Conservation (phyloP, 257 asterid genomes). For the Paraleonurus japonicus region DNA sequence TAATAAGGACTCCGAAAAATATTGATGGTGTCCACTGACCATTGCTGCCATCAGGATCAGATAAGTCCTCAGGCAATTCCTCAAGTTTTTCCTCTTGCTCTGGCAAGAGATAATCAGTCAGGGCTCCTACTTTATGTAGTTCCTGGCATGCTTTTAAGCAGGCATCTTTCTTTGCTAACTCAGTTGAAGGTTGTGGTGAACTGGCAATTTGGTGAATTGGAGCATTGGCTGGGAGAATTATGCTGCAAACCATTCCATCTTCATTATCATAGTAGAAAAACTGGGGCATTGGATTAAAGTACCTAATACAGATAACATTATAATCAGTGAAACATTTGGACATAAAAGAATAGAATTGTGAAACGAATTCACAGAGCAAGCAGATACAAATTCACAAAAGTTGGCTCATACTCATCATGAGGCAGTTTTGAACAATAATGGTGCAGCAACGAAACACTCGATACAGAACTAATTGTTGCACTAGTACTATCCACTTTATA, state of each 20-base stretch:
- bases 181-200: slow-evolving; percentile 63
- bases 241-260: slow-evolving; percentile 73
- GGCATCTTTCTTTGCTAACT: slow-evolving; percentile 83
- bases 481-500: slow-evolving; percentile 78
- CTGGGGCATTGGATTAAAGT: slow-evolving; percentile 71
- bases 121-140: slow-evolving; percentile 84
- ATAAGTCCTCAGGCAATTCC: slow-evolving; percentile 42
- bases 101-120: slow-evolving; percentile 88
- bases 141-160: slow-evolving; percentile 91
- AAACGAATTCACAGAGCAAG: slow-evolving; percentile 9
- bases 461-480: slow-evolving; percentile 76
- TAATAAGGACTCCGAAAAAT: slow-evolving; percentile 18
- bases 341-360: slow-evolving; percentile 13
- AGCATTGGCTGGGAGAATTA: slow-evolving; percentile 88
- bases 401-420: slow-evolving; percentile 80
- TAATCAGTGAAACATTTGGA: not conserved
- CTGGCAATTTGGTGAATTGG: slow-evolving; percentile 70
- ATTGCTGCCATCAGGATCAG: slow-evolving; percentile 61
- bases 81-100: slow-evolving; percentile 56
- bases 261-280: slow-evolving; percentile 64
- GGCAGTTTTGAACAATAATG: slow-evolving; percentile 92
- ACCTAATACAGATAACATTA: slow-evolving; percentile 47
- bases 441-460: slow-evolving; percentile 82
- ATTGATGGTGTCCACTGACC: slow-evolving; percentile 45
- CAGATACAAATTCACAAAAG: slow-evolving; percentile 21